These are phyloP conservation scores for Phyllosticta citrichinensis DNA, from an alignment of 2,329 filamentous ascomycete species.

Conservation along the genomic window DNA sequence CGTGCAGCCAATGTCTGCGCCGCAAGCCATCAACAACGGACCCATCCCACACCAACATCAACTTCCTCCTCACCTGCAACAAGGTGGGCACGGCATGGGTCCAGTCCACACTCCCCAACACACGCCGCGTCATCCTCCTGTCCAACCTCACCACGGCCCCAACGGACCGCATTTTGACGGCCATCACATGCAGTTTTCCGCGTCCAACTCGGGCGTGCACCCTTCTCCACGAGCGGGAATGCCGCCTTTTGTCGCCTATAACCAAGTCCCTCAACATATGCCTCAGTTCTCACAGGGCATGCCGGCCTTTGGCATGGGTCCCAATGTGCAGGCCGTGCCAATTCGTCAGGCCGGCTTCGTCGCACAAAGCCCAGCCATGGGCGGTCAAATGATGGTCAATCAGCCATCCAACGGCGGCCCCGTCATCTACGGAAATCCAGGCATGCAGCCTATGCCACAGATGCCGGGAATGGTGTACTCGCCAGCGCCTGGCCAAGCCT, in stretches of 20 bases:
- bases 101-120: slow-evolving; percentile 65
- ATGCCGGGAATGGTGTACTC: slow-evolving; percentile 54
- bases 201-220: slow-evolving; percentile 67
- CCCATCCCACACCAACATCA: slow-evolving; percentile 76
- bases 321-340: slow-evolving; percentile 58
- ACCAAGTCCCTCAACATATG: slow-evolving; percentile 51
- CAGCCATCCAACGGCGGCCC: slow-evolving; percentile 57
- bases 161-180: slow-evolving; percentile 65
- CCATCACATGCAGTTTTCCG: slow-evolving; percentile 78
- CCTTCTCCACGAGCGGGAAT: slow-evolving; percentile 66
- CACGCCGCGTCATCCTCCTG: slow-evolving; percentile 66
- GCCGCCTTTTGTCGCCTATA: slow-evolving; percentile 60
- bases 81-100: slow-evolving; percentile 56
- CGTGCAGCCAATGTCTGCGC: slow-evolving; percentile 48
- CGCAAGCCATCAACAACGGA: slow-evolving; percentile 52
- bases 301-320: slow-evolving; percentile 55
- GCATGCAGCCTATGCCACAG: slow-evolving; percentile 46
- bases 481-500: slow-evolving; percentile 52
- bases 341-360: slow-evolving; percentile 68
- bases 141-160: slow-evolving; percentile 60
- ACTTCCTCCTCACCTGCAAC: slow-evolving; percentile 72
- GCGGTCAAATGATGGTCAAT: slow-evolving; percentile 69
- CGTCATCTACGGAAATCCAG: slow-evolving; percentile 60
- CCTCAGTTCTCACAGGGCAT: slow-evolving; percentile 47
- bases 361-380: slow-evolving; percentile 62